phyloP scores from a whole-genome alignment of 495 filamentous ascomycete species.

The Penicillium maclennaniae region DNA sequence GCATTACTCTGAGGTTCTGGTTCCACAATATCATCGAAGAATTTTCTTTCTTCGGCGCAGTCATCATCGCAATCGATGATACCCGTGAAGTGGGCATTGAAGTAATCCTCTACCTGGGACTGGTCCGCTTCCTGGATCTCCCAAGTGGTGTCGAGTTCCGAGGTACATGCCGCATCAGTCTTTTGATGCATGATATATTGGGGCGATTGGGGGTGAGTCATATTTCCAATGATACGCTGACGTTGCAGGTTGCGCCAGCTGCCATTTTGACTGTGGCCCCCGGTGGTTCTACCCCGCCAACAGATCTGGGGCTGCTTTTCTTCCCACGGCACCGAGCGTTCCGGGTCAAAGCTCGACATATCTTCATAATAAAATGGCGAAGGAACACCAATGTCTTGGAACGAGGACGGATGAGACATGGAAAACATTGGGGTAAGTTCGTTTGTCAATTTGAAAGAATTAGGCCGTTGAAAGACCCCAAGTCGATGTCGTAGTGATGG shows the following conservation, averaged over 20 bases:
- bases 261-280: conserved; percentile 21
- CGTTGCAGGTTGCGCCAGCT: conserved; percentile 12
- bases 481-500: conserved; percentile 15
- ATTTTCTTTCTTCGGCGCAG: conserved; percentile 7
- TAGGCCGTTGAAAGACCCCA: conserved; percentile 12
- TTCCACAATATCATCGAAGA: conserved; percentile 4
- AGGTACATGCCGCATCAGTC: not conserved
- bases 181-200: not conserved
- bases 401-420: conserved; percentile 12
- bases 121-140: not conserved
- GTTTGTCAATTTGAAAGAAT: conserved; percentile 12
- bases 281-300: conserved; percentile 45
- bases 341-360: not conserved
- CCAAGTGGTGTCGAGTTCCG: conserved; percentile 1
- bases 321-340: conserved; percentile 10
- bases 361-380: conserved; percentile 11
- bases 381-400: conserved; percentile 15
- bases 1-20: conserved; percentile 6
- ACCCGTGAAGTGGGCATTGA: conserved; percentile 9
- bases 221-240: conserved; percentile 12
- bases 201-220: conserved; percentile 9
- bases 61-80: conserved; percentile 15
- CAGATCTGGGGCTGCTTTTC: conserved; percentile 25
- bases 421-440: conserved; percentile 17
- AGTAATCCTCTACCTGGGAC: conserved; percentile 1